Conservation (phyloP, 208 protist genomes). For the Naegleria gruberi region DNA sequence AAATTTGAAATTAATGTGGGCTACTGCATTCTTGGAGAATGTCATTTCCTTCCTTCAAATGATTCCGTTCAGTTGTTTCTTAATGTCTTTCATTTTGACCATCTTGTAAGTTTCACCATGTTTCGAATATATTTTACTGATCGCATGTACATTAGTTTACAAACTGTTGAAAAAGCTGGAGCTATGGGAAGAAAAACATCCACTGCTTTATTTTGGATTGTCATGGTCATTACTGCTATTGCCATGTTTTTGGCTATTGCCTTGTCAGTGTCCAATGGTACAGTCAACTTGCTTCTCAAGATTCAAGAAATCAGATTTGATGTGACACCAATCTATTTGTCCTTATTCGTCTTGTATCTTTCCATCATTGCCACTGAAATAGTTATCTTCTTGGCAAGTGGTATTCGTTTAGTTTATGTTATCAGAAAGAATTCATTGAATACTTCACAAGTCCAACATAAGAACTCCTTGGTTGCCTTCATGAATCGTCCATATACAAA, state of each 20-base stretch:
- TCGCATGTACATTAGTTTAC: neutral
- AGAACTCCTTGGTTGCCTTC: too few relatives aligned
- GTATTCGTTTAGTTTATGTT: neutral
- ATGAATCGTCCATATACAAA: too few relatives aligned
- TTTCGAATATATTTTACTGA: too few relatives aligned
- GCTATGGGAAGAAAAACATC: neutral
- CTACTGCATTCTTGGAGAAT: too few relatives aligned
- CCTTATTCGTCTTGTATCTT: neutral
- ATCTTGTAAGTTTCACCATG: too few relatives aligned
- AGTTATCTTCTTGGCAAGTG: neutral
- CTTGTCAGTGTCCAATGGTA: neutral
- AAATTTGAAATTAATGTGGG: too few relatives aligned
- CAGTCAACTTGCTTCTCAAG: neutral
- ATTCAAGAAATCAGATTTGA: neutral
- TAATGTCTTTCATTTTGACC: too few relatives aligned
- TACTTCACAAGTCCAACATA: neutral
- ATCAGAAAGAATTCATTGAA: neutral
- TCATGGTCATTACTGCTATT: neutral
- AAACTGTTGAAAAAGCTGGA: neutral
- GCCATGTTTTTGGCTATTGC: neutral
- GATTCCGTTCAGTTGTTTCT: too few relatives aligned
- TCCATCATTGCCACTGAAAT: neutral
- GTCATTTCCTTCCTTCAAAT: too few relatives aligned
- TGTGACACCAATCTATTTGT: neutral
- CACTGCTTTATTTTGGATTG: neutral